These are phyloP conservation scores for Dictyostelium citrinum DNA, from an alignment of 78 protist species.

Conservation along the genomic window DNA sequence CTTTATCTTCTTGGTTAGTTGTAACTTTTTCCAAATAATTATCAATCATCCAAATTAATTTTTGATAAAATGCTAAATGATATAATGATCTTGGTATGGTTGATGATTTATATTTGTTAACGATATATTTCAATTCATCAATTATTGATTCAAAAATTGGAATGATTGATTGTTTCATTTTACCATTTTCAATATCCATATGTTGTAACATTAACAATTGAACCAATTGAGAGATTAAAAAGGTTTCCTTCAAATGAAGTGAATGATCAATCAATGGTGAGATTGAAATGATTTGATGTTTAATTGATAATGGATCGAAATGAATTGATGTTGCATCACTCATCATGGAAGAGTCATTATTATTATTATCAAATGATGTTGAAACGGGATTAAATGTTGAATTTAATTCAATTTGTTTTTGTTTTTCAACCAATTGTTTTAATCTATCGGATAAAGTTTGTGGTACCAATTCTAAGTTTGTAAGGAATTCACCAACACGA, in stretches of 20 bases:
- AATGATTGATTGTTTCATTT: background rate
- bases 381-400: background rate
- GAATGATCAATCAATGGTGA: slow-evolving; percentile 7
- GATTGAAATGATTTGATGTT: background rate
- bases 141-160: background rate
- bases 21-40: background rate
- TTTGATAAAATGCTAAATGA: slow-evolving; percentile 41
- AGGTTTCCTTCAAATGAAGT: background rate
- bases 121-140: background rate
- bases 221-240: background rate
- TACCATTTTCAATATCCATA: slow-evolving; percentile 17
- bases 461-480: slow-evolving; percentile 2
- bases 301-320: slow-evolving; percentile 34
- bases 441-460: background rate
- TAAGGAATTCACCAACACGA: background rate
- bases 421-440: background rate
- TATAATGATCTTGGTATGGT: slow-evolving; percentile 29
- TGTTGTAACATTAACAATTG: background rate
- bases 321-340: background rate
- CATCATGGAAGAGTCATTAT: background rate
- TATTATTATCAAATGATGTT: background rate
- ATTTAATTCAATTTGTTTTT: background rate
- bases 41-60: slow-evolving; percentile 62
- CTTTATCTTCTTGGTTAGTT: background rate
- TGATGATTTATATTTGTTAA: background rate